phyloP scores from a whole-genome alignment of 495 filamentous ascomycete species.

The Stereocaulon alpinum region DNA sequence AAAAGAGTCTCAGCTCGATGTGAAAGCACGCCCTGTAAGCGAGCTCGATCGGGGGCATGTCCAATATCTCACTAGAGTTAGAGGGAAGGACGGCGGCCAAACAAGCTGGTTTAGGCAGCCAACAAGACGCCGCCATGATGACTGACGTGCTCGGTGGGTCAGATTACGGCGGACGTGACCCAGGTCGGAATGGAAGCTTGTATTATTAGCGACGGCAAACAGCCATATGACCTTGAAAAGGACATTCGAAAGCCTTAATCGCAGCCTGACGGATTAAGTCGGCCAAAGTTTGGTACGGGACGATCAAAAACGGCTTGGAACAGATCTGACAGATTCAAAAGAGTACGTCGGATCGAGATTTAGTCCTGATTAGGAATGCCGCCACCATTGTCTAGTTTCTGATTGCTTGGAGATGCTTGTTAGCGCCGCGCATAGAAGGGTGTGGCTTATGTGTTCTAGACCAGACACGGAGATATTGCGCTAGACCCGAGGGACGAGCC shows the following conservation, averaged over 20 bases:
- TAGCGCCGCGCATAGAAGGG: not conserved
- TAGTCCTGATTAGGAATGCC: not conserved
- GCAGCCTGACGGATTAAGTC: conserved; percentile 11
- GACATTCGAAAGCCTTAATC: not conserved
- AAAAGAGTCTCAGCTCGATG: not conserved
- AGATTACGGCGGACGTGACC: not conserved
- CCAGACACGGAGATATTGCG: not conserved
- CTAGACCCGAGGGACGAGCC: not conserved
- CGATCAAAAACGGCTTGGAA: conserved; percentile 3
- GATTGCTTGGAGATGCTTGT: not conserved
- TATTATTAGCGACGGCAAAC: not conserved
- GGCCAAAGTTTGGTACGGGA: not conserved
- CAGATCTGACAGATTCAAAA: conserved; percentile 6
- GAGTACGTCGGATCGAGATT: not conserved
- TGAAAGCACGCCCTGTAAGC: not conserved
- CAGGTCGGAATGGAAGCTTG: not conserved
- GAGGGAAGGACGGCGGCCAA: not conserved
- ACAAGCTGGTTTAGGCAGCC: not conserved
- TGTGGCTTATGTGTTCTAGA: conserved; percentile 11
- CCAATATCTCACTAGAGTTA: not conserved
- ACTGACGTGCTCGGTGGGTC: not conserved
- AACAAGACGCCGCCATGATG: not conserved
- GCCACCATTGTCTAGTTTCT: not conserved
- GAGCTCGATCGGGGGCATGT: not conserved
- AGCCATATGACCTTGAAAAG: conserved; percentile 3